Conservation (phyloP, 106 monocot species). For the Chionographis japonica region DNA sequence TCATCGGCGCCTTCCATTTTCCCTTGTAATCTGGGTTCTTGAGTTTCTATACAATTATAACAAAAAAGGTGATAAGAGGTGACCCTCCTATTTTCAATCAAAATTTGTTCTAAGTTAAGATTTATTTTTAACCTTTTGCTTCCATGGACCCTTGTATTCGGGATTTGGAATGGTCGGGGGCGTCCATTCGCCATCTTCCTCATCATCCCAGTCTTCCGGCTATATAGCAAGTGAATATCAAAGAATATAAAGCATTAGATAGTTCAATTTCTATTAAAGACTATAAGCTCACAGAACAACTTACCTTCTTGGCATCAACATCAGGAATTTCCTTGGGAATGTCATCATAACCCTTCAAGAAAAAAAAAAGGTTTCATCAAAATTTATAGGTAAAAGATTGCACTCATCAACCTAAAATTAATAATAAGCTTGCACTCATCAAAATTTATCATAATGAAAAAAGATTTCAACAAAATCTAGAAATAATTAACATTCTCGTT, state of each 20-base stretch:
- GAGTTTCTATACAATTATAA: slow-evolving; percentile 32
- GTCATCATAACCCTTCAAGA: neutral
- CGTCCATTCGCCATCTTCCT: slow-evolving; percentile 77
- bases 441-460: neutral
- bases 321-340: slow-evolving; percentile 45
- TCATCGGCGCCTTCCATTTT: slow-evolving; percentile 76
- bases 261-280: neutral
- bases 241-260: neutral
- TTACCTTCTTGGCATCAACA: slow-evolving; percentile 52
- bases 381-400: neutral
- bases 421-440: no score
- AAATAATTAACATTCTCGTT: no score
- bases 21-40: slow-evolving; percentile 79
- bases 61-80: neutral
- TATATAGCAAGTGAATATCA: neutral
- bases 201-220: slow-evolving; percentile 78
- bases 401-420: no score
- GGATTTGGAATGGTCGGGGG: slow-evolving; percentile 62
- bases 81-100: no score
- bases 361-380: neutral
- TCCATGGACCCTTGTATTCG: slow-evolving; percentile 78
- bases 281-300: no score
- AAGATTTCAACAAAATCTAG: neutral
- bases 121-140: slow-evolving; percentile 32
- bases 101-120: no score